Conservation (phyloP, 2,329 filamentous ascomycete species). For the Emmonsiellopsis sp. region DNA sequence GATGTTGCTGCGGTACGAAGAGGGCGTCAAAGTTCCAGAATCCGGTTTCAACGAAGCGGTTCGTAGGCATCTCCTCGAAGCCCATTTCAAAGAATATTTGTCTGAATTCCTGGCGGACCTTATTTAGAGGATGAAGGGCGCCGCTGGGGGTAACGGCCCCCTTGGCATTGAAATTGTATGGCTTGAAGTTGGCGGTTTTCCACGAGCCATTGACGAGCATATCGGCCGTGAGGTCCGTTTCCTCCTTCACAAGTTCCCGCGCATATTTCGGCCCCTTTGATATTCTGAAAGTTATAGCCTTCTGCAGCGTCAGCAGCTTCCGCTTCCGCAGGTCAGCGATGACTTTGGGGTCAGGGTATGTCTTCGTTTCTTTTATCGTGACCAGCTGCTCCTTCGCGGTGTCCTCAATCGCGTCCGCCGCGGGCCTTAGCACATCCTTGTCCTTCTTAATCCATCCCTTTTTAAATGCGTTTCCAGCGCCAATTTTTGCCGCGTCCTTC, state of each 20-base stretch:
- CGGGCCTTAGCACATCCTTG: slow-evolving; percentile 45
- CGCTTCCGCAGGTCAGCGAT: slow-evolving; percentile 81
- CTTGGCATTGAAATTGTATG: slow-evolving; percentile 67
- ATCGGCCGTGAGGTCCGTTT: slow-evolving; percentile 88
- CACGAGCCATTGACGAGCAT: slow-evolving; percentile 81
- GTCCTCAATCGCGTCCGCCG: slow-evolving; percentile 67
- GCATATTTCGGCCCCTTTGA: slow-evolving; percentile 82
- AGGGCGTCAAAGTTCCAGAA: slow-evolving; percentile 99
- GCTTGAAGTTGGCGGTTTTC: slow-evolving; percentile 86
- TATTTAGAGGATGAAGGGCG: slow-evolving; percentile 60
- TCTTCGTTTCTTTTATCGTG: slow-evolving; percentile 60
- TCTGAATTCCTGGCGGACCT: slow-evolving; percentile 90
- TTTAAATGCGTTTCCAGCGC: slow-evolving; percentile 91
- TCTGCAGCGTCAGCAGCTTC: slow-evolving; percentile 76
- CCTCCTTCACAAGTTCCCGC: slow-evolving; percentile 79
- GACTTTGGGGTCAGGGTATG: slow-evolving; percentile 63
- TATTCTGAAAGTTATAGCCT: slow-evolving; percentile 76
- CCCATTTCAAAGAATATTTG: slow-evolving; percentile 99
- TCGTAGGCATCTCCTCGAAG: slow-evolving; percentile 96
- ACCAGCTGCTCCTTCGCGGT: slow-evolving; percentile 66
- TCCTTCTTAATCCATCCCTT: slow-evolving; percentile 60
- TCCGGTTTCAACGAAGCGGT: slow-evolving; percentile 86
- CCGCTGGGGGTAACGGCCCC: slow-evolving; percentile 43
- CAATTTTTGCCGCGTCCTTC: slow-evolving; percentile 50
- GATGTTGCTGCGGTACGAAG: slow-evolving; percentile 95